phyloP scores from a whole-genome alignment of 768 basidiomycete genomes.

The Kwoniella pini region DNA sequence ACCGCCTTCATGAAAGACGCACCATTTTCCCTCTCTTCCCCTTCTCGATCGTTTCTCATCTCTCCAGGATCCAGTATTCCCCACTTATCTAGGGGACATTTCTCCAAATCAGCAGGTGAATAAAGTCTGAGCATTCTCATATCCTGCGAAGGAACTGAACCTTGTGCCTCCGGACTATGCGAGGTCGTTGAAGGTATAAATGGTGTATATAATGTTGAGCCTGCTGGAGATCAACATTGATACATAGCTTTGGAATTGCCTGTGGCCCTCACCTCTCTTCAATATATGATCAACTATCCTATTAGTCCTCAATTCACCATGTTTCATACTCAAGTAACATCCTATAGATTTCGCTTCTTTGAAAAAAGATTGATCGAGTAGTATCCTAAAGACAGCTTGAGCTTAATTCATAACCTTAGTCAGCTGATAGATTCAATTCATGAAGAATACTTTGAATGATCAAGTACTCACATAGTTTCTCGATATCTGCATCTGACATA shows the following conservation, averaged over 20 bases:
- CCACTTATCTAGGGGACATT: slow-evolving; percentile 47
- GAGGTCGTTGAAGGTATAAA: slow-evolving; percentile 31
- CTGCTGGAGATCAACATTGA: slow-evolving; percentile 15
- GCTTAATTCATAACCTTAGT: slow-evolving; percentile 18
- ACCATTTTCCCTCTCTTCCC: slow-evolving; percentile 31
- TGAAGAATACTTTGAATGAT: slow-evolving; percentile 7
- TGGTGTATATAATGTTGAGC: slow-evolving; percentile 34
- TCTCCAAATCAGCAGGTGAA: slow-evolving; percentile 29
- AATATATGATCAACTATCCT: slow-evolving; percentile 38
- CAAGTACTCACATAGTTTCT: slow-evolving; percentile 36
- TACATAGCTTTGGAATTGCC: no score
- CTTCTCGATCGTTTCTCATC: slow-evolving; percentile 23
- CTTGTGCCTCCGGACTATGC: not conserved
- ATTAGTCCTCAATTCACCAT: slow-evolving; percentile 42
- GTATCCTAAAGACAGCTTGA: slow-evolving; percentile 19
- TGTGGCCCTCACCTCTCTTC: slow-evolving; percentile 22
- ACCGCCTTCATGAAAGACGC: slow-evolving; percentile 6
- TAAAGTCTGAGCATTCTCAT: slow-evolving; percentile 48
- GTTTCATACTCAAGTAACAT: slow-evolving; percentile 47
- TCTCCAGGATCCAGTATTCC: slow-evolving; percentile 44
- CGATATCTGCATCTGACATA: slow-evolving; percentile 32
- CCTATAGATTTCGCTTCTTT: slow-evolving; percentile 33
- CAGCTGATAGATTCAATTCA: no score
- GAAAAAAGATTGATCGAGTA: slow-evolving; percentile 33
- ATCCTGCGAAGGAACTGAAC: slow-evolving; percentile 2